Conservation (phyloP, 2,329 filamentous ascomycete species). For the Talaromyces atroroseus region DNA sequence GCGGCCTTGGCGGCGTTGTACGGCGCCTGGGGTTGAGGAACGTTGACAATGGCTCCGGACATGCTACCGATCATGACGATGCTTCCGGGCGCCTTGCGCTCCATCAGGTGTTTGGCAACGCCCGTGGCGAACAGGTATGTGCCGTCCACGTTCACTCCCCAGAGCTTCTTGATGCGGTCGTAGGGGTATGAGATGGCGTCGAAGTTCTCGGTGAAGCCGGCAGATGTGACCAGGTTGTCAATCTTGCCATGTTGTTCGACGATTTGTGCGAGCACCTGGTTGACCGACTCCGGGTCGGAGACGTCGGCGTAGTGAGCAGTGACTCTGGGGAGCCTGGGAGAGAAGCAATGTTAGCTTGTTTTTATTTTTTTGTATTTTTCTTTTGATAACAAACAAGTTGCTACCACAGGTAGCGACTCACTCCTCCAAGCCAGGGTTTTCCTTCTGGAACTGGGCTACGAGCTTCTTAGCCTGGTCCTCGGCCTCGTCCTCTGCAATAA, state of each 20-base stretch:
- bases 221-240: conserved; percentile 90
- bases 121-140: conserved; percentile 83
- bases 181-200: conserved; percentile 86
- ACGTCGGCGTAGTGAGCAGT: conserved; percentile 91
- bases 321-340: conserved; percentile 64
- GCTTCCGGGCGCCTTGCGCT: conserved; percentile 69
- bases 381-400: too few species aligned
- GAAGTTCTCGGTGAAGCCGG: conserved; percentile 94
- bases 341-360: neutral
- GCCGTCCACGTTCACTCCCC: conserved; percentile 88
- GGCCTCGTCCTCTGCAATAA: conserved; percentile 68
- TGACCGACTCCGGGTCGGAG: conserved; percentile 71
- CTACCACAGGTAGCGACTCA: conserved; percentile 32
- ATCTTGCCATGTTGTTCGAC: conserved; percentile 70
- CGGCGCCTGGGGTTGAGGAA: conserved; percentile 86
- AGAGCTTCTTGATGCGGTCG: conserved; percentile 87
- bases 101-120: conserved; percentile 84
- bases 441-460: conserved; percentile 67
- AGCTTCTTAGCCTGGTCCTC: conserved; percentile 68
- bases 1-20: conserved; percentile 94
- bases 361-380: too few species aligned
- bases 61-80: conserved; percentile 96
- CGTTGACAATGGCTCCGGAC: conserved; percentile 89
- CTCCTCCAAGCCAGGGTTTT: conserved; percentile 70
- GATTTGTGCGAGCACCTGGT: conserved; percentile 65